Conservation (phyloP, 129 eudicot species). For the Tagetes patula region DNA sequence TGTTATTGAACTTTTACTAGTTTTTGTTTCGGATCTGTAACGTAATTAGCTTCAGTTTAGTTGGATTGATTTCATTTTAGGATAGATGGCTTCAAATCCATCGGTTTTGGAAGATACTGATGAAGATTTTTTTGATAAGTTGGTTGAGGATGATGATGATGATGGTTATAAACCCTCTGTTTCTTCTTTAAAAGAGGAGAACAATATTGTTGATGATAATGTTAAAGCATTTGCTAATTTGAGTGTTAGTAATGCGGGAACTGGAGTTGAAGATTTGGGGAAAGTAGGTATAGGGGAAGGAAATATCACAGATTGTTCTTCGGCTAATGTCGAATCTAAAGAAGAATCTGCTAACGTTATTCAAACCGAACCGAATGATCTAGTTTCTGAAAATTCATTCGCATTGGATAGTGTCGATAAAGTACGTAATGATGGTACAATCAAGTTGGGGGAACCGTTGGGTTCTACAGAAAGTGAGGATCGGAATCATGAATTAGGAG, state of each 20-base stretch:
- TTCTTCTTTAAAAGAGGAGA: constrained; percentile 12
- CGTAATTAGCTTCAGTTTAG: constrained; percentile 27
- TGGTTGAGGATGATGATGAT: constrained; percentile 87
- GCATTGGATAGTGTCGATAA: constrained; percentile 33
- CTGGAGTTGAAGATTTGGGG: constrained; percentile 14
- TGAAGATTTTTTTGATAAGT: constrained; percentile 88
- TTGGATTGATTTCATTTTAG: constrained; percentile 19
- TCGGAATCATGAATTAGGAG: constrained; percentile 41
- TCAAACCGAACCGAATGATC: constrained; percentile 20
- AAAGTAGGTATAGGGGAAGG: constrained; percentile 12
- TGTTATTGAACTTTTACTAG: constrained; percentile 15
- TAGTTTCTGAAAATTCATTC: constrained; percentile 36
- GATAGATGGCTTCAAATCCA: constrained; percentile 62
- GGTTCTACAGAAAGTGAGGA: constrained; percentile 27
- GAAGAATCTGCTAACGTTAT: constrained; percentile 16
- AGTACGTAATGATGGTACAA: constrained; percentile 30
- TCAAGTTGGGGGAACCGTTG: constrained; percentile 23
- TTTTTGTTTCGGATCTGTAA: constrained; percentile 44
- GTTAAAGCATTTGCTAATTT: constrained; percentile 69
- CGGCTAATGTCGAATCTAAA: constrained; percentile 19
- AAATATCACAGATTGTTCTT: constrained; percentile 18
- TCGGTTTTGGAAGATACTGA: constrained; percentile 95
- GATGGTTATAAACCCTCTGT: constrained; percentile 49
- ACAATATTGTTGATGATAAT: constrained; percentile 34
- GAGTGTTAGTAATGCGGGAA: constrained; percentile 52